Evolutionary conservation across 1,139 yeast species (phyloP).

Genomic region (Sugiyamaella paludigena): DNA sequence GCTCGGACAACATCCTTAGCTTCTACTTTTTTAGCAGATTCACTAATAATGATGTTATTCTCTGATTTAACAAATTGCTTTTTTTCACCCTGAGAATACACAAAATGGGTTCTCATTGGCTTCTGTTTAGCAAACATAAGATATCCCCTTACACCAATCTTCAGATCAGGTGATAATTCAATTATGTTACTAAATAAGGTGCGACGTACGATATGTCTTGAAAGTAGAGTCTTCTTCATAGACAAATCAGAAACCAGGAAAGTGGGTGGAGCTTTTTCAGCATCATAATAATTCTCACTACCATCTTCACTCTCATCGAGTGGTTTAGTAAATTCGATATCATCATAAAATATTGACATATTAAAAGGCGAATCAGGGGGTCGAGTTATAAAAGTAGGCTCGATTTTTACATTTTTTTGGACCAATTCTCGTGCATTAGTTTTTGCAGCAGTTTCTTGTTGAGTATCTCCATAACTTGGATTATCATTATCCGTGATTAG

Average conservation of each 20-base stretch:
- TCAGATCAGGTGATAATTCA: conserved; percentile 49
- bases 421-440: conserved; percentile 55
- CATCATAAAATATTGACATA: conserved; percentile 53
- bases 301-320: conserved; percentile 13
- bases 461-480: conserved; percentile 44
- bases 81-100: conserved; percentile 53
- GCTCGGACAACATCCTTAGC: conserved; percentile 41
- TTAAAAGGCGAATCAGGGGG: conserved; percentile 45
- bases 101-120: conserved; percentile 43
- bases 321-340: conserved; percentile 31
- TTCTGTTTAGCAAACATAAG: conserved; percentile 57
- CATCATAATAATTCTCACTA: conserved; percentile 22
- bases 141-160: conserved; percentile 71
- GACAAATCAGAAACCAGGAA: conserved; percentile 47
- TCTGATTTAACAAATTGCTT: conserved; percentile 54
- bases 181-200: conserved; percentile 62
- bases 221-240: conserved; percentile 50
- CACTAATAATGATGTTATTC: conserved; percentile 41
- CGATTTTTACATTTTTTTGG: conserved; percentile 44
- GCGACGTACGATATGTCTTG: conserved; percentile 61
- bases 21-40: conserved; percentile 46
- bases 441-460: conserved; percentile 46
- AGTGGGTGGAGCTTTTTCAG: conserved; percentile 39
- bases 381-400: conserved; percentile 61
- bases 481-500: conserved; percentile 60